Evolutionary conservation across 2,329 filamentous ascomycete species (phyloP).

Genomic region (Dactylonectria estremocensis): DNA sequence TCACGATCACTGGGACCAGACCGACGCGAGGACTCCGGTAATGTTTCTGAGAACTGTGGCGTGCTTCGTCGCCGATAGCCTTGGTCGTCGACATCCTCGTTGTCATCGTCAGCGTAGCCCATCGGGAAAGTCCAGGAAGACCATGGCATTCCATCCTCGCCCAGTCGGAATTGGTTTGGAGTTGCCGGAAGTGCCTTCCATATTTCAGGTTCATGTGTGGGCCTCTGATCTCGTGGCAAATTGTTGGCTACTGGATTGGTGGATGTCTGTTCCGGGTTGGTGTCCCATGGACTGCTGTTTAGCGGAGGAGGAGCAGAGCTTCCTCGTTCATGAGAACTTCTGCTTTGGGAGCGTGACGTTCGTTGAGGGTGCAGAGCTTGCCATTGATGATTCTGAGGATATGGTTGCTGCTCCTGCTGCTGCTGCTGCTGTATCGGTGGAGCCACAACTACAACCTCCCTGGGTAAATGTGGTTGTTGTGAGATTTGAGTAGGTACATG

Average conservation of each 20-base stretch:
- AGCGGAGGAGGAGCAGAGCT: conserved; percentile 65
- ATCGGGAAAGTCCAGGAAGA: conserved; percentile 50
- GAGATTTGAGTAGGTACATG: conserved; percentile 1
- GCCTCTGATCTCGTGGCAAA: conserved; percentile 35
- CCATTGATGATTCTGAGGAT: conserved; percentile 14
- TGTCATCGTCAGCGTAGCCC: conserved; percentile 37
- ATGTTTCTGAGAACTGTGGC: neutral
- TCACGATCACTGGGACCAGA: conserved; percentile 52
- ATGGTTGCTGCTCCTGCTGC: conserved; percentile 6
- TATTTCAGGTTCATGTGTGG: conserved; percentile 43
- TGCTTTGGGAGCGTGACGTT: conserved; percentile 41
- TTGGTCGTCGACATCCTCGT: conserved; percentile 24
- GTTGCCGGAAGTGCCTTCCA: conserved; percentile 62
- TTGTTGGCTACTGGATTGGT: conserved; percentile 43
- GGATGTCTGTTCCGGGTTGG: conserved; percentile 50
- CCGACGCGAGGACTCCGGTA: conserved; percentile 23
- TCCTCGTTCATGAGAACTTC: conserved; percentile 60
- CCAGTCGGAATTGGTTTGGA: conserved; percentile 56
- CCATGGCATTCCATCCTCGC: conserved; percentile 66
- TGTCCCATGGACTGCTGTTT: conserved; percentile 65
- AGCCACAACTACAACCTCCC: conserved; percentile 11
- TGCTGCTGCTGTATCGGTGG: conserved; percentile 7
- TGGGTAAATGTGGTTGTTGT: conserved; percentile 10
- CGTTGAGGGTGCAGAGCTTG: conserved; percentile 17
- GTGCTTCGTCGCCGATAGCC: conserved; percentile 9